Evolutionary conservation across 495 filamentous ascomycete species (phyloP).

Genomic region (Aspergillus heteromorphus): DNA sequence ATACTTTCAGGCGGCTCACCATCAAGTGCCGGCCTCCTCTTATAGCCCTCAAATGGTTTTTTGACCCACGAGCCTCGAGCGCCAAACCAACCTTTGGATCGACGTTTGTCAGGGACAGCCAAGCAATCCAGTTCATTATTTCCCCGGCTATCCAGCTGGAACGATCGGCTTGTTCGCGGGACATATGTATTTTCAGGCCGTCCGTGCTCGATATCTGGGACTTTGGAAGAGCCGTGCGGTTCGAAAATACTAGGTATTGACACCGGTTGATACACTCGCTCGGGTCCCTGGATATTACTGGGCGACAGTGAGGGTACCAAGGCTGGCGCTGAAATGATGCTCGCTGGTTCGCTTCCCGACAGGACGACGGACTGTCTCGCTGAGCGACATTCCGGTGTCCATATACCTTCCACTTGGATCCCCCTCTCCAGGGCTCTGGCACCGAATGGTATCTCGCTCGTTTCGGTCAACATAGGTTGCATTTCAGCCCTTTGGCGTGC

Average conservation of each 20-base stretch:
- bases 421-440: slow-evolving; percentile 83
- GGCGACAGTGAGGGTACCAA: neutral
- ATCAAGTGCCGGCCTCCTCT: slow-evolving; percentile 7
- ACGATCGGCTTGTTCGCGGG: neutral
- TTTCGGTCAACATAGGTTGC: slow-evolving; percentile 31
- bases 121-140: neutral
- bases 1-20: neutral
- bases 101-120: neutral
- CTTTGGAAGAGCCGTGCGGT: slow-evolving; percentile 5
- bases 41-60: slow-evolving; percentile 13
- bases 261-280: neutral
- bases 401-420: slow-evolving; percentile 82
- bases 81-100: slow-evolving; percentile 9
- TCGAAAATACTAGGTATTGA: neutral
- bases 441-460: slow-evolving; percentile 76
- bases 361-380: slow-evolving; percentile 16
- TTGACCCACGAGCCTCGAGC: slow-evolving; percentile 17
- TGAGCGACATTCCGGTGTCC: slow-evolving; percentile 52
- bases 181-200: slow-evolving; percentile 4
- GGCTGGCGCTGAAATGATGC: slow-evolving; percentile 10
- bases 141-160: slow-evolving; percentile 1
- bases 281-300: slow-evolving; percentile 4
- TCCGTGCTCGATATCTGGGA: slow-evolving; percentile 3
- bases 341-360: slow-evolving; percentile 10
- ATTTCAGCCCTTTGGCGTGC: slow-evolving; percentile 52